Conservation (phyloP, 2,329 filamentous ascomycete genomes). For the Sclerotiophoma versabilis region DNA sequence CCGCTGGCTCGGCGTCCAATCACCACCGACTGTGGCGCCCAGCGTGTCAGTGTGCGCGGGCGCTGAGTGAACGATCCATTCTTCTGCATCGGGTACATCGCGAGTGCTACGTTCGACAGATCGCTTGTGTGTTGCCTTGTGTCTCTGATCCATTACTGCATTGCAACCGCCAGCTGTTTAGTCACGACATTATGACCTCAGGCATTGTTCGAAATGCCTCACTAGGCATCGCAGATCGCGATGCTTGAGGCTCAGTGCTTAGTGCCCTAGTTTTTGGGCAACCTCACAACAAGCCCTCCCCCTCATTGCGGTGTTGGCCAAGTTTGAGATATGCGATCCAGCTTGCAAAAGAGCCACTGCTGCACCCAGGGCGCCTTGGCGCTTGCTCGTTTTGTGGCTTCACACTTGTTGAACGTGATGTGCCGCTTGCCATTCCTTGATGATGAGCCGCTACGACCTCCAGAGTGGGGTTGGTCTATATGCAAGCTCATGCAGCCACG, state of each 20-base stretch:
- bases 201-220: conserved; percentile 3
- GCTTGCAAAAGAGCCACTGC: background rate
- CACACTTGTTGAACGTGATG: conserved; percentile 3
- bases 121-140: conserved; percentile 10
- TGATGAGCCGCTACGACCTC: conserved; percentile 14
- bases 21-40: conserved; percentile 25
- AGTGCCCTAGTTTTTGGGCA: conserved; percentile 5
- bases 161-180: conserved; percentile 2
- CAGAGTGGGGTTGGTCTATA: conserved; percentile 5
- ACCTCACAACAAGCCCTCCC: conserved; percentile 4
- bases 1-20: conserved; percentile 26
- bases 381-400: background rate
- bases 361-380: background rate
- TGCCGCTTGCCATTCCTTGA: conserved; percentile 10
- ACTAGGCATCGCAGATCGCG: conserved; percentile 2
- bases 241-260: conserved; percentile 12
- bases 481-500: conserved; percentile 16
- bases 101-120: conserved; percentile 20
- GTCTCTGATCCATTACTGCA: conserved; percentile 8
- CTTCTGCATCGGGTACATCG: conserved; percentile 9
- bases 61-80: conserved; percentile 23
- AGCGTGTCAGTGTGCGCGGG: conserved; percentile 9
- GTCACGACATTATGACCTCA: background rate
- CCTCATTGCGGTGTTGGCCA: conserved; percentile 8
- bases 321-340: conserved; percentile 1